phyloP scores from a whole-genome alignment of 768 basidiomycete species.

The Serendipita indica region DNA sequence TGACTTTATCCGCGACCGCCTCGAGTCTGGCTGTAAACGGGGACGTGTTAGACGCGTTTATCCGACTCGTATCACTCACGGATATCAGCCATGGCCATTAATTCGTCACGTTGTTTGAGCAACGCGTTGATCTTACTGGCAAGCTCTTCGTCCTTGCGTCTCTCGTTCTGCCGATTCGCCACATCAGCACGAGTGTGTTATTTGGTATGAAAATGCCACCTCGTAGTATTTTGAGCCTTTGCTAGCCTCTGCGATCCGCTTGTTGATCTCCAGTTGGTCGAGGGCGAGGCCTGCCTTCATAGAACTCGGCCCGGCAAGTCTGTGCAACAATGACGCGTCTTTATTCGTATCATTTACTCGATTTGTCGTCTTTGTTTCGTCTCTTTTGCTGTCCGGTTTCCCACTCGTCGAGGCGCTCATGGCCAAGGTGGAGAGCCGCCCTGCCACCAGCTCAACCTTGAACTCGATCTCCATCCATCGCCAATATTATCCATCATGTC shows the following conservation, averaged over 20 bases:
- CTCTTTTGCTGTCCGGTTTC: neutral
- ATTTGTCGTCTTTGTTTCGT: neutral
- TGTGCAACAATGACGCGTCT: slow-evolving; percentile 35
- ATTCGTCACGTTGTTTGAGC: slow-evolving; percentile 46
- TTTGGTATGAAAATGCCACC: slow-evolving; percentile 28
- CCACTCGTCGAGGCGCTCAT: neutral
- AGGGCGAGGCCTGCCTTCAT: slow-evolving; percentile 74
- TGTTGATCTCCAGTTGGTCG: slow-evolving; percentile 75
- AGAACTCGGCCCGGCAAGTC: slow-evolving; percentile 77
- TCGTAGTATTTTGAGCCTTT: slow-evolving; percentile 91
- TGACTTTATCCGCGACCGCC: slow-evolving; percentile 14
- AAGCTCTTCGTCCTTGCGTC: slow-evolving; percentile 73
- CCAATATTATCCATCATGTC: neutral
- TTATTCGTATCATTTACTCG: neutral
- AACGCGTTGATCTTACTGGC: slow-evolving; percentile 61
- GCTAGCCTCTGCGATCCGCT: slow-evolving; percentile 76
- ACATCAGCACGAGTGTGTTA: neutral
- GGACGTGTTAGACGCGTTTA: neutral
- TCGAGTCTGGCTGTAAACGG: slow-evolving; percentile 24
- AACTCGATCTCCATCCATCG: neutral
- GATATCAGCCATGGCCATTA: slow-evolving; percentile 39
- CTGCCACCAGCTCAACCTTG: neutral
- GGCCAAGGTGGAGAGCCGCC: neutral
- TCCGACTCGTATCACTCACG: slow-evolving; percentile 28
- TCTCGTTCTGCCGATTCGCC: slow-evolving; percentile 51